Conservation (phyloP, 2,329 filamentous ascomycete species). For the Aotearoamyces nothofagi region DNA sequence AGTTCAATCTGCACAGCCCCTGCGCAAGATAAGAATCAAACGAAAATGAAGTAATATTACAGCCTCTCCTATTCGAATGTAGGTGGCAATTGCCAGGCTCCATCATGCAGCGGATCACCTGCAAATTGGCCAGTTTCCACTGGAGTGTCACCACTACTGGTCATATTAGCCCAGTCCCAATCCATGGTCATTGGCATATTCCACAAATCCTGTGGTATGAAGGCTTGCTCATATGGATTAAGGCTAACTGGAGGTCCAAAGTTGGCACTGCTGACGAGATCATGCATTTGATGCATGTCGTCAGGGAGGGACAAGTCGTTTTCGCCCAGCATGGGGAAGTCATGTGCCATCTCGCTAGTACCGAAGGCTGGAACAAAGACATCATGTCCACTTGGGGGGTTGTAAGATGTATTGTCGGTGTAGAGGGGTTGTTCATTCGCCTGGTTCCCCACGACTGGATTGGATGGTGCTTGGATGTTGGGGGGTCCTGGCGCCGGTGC, state of each 20-base stretch:
- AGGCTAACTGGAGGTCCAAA: constrained; percentile 15
- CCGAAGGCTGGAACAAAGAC: constrained; percentile 11
- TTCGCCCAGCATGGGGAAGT: constrained; percentile 6
- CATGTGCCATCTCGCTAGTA: too few relatives aligned
- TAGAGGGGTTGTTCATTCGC: too few relatives aligned
- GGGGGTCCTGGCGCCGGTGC: constrained; percentile 6
- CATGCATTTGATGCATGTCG: constrained; percentile 13
- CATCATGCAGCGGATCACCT: too few relatives aligned
- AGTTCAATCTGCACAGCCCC: too few relatives aligned
- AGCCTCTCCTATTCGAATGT: too few relatives aligned
- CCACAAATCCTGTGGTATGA: constrained; percentile 87
- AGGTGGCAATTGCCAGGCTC: too few relatives aligned
- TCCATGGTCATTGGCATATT: constrained; percentile 92
- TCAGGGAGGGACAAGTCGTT: constrained; percentile 11
- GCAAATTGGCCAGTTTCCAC: constrained; percentile 55
- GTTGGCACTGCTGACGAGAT: constrained; percentile 12
- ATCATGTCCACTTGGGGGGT: constrained; percentile 6
- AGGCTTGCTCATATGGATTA: constrained; percentile 58
- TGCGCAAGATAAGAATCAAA: too few relatives aligned
- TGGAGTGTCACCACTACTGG: constrained; percentile 45
- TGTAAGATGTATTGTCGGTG: too few relatives aligned
- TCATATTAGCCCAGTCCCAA: constrained; percentile 56
- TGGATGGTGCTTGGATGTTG: constrained; percentile 8
- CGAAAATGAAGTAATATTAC: too few relatives aligned
- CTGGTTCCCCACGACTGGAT: constrained; percentile 12